A percentile compares a stretch with the other conserved stretches of the same genome.
These are phyloP conservation scores for Hyaloscypha finlandica DNA, from an alignment of 495 filamentous ascomycete species.

Conservation along the genomic window DNA sequence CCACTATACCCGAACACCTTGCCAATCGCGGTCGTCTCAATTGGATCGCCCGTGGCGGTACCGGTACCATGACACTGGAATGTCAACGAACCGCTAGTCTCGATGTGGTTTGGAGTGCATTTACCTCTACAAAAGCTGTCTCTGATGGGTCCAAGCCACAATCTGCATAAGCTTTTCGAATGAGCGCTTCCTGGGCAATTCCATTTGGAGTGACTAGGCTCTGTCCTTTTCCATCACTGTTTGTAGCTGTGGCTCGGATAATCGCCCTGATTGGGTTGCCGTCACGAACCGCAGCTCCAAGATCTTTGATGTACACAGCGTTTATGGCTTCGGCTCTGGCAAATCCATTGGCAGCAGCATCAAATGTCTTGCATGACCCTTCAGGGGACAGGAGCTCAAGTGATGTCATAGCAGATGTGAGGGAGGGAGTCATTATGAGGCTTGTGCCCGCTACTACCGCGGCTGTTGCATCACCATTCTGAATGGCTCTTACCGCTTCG, in stretches of 20 bases:
- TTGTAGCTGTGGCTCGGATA: slow-evolving; percentile 59
- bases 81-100: background rate
- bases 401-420: background rate
- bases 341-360: slow-evolving; percentile 62
- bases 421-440: slow-evolving; percentile 7
- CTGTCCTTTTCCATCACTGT: slow-evolving; percentile 57
- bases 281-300: slow-evolving; percentile 55
- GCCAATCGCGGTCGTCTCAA: slow-evolving; percentile 58
- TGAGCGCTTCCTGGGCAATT: background rate
- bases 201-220: background rate
- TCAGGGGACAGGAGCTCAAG: slow-evolving; percentile 34
- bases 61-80: slow-evolving; percentile 17
- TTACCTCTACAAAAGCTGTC: slow-evolving; percentile 30
- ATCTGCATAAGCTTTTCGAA: slow-evolving; percentile 3
- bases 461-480: slow-evolving; percentile 35
- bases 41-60: slow-evolving; percentile 59
- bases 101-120: background rate
- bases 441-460: slow-evolving; percentile 42
- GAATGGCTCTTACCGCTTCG: slow-evolving; percentile 12
- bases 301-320: slow-evolving; percentile 59
- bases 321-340: slow-evolving; percentile 65
- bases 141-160: background rate
- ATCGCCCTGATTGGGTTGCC: slow-evolving; percentile 62
- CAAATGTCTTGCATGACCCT: slow-evolving; percentile 61
- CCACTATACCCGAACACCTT: slow-evolving; percentile 39